These are phyloP conservation scores for Hirschioporus abietinus DNA, from an alignment of 768 basidiomycete genomes.

Conservation along the genomic window DNA sequence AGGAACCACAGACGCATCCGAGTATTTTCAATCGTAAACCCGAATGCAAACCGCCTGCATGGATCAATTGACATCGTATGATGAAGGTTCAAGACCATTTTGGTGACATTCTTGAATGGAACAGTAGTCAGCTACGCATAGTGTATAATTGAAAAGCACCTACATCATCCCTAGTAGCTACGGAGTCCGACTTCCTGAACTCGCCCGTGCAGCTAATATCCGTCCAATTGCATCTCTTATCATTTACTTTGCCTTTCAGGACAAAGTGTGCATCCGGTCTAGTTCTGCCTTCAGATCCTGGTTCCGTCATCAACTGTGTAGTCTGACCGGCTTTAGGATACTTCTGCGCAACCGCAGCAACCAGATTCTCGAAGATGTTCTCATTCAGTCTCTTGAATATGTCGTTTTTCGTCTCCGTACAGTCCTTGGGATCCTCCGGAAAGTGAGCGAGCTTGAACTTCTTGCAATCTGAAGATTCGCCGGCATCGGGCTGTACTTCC, in stretches of 20 bases:
- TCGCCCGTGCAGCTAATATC: not conserved
- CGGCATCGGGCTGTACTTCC: too few species aligned
- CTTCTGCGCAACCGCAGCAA: not conserved
- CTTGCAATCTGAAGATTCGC: too few species aligned
- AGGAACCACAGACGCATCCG: constrained; percentile 25
- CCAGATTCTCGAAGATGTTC: too few species aligned
- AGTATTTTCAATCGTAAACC: constrained; percentile 23
- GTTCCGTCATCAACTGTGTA: not conserved
- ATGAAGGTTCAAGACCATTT: constrained; percentile 24
- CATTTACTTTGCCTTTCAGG: not conserved
- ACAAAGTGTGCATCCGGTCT: not conserved
- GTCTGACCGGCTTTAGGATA: not conserved
- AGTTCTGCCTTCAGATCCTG: not conserved
- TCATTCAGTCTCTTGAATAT: too few species aligned
- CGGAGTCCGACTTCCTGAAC: not conserved
- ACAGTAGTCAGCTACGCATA: not conserved
- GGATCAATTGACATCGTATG: constrained; percentile 25
- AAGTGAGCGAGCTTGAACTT: too few species aligned
- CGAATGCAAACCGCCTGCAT: constrained; percentile 20
- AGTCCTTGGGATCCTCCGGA: too few species aligned
- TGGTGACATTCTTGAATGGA: constrained; percentile 10
- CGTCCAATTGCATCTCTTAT: not conserved
- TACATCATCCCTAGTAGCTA: not conserved
- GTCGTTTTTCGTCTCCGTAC: too few species aligned
- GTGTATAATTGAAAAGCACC: not conserved